phyloP scores from a whole-genome alignment of 495 filamentous ascomycete species.

The Cercophora newfieldiana region DNA sequence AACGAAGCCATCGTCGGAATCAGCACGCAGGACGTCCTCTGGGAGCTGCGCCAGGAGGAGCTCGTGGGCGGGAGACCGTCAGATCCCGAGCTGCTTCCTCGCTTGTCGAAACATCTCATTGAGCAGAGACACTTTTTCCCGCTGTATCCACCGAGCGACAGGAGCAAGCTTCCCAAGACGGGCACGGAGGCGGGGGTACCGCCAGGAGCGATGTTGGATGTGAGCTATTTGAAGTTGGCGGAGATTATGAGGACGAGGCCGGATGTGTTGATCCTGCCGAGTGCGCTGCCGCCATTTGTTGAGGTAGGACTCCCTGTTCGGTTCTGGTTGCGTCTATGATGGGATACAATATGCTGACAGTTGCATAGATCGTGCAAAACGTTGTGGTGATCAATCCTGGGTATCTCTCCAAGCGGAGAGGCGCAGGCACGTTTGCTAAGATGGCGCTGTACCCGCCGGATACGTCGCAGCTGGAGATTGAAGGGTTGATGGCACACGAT shows the following conservation, averaged over 20 bases:
- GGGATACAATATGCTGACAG: conserved; percentile 12
- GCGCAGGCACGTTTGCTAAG: conserved; percentile 76
- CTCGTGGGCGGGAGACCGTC: conserved; percentile 54
- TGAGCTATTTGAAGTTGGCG: conserved; percentile 82
- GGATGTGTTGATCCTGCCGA: conserved; percentile 83
- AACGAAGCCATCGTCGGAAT: conserved; percentile 83
- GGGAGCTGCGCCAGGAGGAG: conserved; percentile 76
- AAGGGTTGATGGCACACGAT: conserved; percentile 64
- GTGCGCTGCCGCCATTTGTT: conserved; percentile 78
- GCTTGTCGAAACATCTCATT: conserved; percentile 71
- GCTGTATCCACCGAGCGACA: conserved; percentile 74
- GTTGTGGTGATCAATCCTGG: conserved; percentile 88
- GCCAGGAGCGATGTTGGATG: conserved; percentile 73
- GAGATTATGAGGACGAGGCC: conserved; percentile 84
- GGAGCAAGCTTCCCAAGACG: conserved; percentile 64
- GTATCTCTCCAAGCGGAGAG: conserved; percentile 77
- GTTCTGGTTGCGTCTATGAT: neutral
- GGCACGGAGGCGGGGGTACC: conserved; percentile 57
- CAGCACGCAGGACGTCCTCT: conserved; percentile 79
- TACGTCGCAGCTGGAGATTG: conserved; percentile 52
- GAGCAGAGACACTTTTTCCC: conserved; percentile 90
- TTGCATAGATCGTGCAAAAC: conserved; percentile 71
- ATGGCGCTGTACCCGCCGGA: conserved; percentile 67
- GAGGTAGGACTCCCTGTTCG: conserved; percentile 60
- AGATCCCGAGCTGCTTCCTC: conserved; percentile 60